These are phyloP conservation scores for Aureobasidium sp. DNA, from an alignment of 2,329 filamentous ascomycete species.

Conservation along the genomic window DNA sequence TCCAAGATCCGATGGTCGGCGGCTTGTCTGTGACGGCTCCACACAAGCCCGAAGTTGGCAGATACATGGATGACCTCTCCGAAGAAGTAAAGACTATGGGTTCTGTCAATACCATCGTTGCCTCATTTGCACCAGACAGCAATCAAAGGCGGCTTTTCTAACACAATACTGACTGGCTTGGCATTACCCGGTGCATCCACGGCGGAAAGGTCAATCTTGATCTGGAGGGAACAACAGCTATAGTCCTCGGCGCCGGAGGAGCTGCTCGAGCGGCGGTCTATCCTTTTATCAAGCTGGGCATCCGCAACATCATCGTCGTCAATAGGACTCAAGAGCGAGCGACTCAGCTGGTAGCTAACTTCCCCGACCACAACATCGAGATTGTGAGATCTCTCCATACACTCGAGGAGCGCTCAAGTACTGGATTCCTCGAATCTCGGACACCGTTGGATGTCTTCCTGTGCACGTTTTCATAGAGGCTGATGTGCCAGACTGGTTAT, in stretches of 20 bases:
- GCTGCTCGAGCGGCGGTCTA: background rate
- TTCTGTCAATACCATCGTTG: background rate
- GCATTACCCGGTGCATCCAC: background rate
- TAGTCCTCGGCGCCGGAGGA: background rate
- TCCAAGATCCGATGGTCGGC: background rate
- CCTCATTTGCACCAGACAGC: background rate
- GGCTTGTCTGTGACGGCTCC: background rate
- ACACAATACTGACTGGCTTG: constrained; percentile 1
- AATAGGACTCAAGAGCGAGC: background rate
- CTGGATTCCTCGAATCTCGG: background rate
- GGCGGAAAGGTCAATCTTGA: background rate
- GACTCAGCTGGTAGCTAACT: background rate
- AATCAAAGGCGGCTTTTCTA: background rate
- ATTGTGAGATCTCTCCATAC: background rate
- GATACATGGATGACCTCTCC: background rate
- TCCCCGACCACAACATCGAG: background rate
- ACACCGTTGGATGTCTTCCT: background rate
- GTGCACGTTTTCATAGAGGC: background rate
- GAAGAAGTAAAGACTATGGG: background rate
- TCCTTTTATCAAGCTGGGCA: background rate
- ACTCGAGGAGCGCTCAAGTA: background rate
- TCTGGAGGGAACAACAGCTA: background rate
- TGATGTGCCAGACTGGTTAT: background rate
- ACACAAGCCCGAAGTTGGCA: background rate
- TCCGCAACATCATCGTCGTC: background rate